Evolutionary conservation across 2,329 filamentous ascomycete species (phyloP), one percentile per base, ranked within the genome.

Genomic region (Reticulascus tulasneorum): DNA sequence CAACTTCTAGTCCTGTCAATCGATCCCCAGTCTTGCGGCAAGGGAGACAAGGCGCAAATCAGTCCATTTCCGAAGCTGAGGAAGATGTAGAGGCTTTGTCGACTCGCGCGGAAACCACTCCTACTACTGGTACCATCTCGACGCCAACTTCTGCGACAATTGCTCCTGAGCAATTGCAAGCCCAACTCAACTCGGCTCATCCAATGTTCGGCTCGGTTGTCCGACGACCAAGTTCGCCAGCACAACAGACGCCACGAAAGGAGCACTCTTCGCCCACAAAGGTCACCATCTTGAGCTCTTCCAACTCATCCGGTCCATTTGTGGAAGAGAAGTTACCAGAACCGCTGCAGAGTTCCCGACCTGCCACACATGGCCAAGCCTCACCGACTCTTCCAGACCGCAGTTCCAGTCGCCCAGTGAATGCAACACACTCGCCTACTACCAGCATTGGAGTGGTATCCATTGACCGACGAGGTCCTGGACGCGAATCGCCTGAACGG

Each of bases 51-150:
- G 43, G 41, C 25, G 40, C 50, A 16, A 55, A 37, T 29, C 46
- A 52, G 13, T 62, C 65, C 0, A 69, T 72, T 23, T 68, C 67
- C 0, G 68, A 71, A 43, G 63, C 58, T 0, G 66, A 71, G 15
- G 65, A 71, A 33, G 56, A 44, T 20, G 40, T 42, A 4, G 51
- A 51, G n/a, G 35, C 43, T 10, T 44, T 44, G 23, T 33, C 39
- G 4, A 18, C 30, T 15, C 39, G 29, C 7, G 37, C 20, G 9
- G 38, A 36, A 16, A 35, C 33, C 28, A 36, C 29, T 11, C 15
- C 25, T 21, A 37, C 25, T 23, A 13, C 30, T 11, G 6, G 19
- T 19, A 38, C 36, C 7, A 24, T 30, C n/a, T 29, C 35, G 13
- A 37, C 36, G 4, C 26, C 37, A 7, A 37, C 38, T 17, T 27